These are phyloP conservation scores for Macrolepiota dolichaula DNA, from an alignment of 768 basidiomycete genomes.

Conservation along the genomic window DNA sequence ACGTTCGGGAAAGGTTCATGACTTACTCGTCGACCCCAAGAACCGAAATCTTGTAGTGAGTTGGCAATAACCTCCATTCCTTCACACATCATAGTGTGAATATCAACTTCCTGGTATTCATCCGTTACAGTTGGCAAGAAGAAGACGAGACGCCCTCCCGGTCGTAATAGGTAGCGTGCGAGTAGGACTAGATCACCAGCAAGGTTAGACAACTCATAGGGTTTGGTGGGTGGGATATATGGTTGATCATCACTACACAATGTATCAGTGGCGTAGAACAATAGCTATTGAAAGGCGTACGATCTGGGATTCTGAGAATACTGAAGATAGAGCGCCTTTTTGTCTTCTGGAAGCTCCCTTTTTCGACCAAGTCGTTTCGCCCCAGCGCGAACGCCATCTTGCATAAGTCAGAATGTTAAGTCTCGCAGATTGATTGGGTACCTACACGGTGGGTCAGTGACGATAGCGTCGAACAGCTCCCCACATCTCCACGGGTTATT, in stretches of 20 bases:
- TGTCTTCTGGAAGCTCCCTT: slow-evolving; percentile 37
- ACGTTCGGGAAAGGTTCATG: not conserved
- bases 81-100: slow-evolving; percentile 71
- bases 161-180: slow-evolving; percentile 80
- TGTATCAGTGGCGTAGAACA: not conserved
- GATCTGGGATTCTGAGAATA: slow-evolving; percentile 35
- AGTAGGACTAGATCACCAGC: slow-evolving; percentile 78
- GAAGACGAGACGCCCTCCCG: slow-evolving; percentile 88
- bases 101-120: slow-evolving; percentile 85
- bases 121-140: slow-evolving; percentile 93
- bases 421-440: not conserved
- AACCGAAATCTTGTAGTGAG: slow-evolving; percentile 90
- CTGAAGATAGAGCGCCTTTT: slow-evolving; percentile 33
- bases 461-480: slow-evolving; percentile 87
- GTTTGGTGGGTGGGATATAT: slow-evolving; percentile 87
- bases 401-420: not conserved
- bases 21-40: slow-evolving; percentile 89
- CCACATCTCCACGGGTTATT: slow-evolving; percentile 86
- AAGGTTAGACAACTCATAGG: slow-evolving; percentile 88
- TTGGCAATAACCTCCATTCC: slow-evolving; percentile 90
- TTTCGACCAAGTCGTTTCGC: slow-evolving; percentile 79
- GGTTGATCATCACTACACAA: slow-evolving; percentile 52
- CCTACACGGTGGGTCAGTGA: slow-evolving; percentile 94
- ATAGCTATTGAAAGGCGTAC: slow-evolving; percentile 31
- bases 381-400: slow-evolving; percentile 90